A percentile compares a stretch with the other conserved stretches of the same genome.
Evolutionary conservation across 2,329 filamentous ascomycete species (phyloP).

Genomic region (Pseudohalonectria lignicola): DNA sequence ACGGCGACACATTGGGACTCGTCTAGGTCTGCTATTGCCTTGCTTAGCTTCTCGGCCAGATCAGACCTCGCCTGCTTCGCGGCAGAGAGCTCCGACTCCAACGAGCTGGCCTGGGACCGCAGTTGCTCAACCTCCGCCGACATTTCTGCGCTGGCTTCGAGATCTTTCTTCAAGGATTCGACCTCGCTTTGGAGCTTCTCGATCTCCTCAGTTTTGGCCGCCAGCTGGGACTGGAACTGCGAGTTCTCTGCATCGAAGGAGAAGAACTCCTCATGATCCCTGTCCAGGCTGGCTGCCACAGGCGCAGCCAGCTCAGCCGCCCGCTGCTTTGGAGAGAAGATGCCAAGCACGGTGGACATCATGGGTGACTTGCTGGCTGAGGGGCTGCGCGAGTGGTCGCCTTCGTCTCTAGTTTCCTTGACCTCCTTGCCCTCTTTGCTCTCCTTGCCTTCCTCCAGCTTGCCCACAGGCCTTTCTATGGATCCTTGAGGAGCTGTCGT

Average conservation of each 20-base stretch:
- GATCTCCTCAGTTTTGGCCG: conserved; percentile 60
- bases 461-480: no score
- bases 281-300: conserved; percentile 13
- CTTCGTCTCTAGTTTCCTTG: conserved; percentile 5
- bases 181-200: conserved; percentile 60
- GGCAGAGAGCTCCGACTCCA: conserved; percentile 39
- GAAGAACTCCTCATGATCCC: conserved; percentile 63
- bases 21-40: conserved; percentile 49
- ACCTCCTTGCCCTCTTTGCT: conserved; percentile 16
- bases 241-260: conserved; percentile 85
- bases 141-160: conserved; percentile 31
- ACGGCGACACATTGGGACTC: conserved; percentile 25
- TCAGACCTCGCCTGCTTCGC: conserved; percentile 59
- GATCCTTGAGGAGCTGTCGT: no score
- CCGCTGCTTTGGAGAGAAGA: conserved; percentile 38
- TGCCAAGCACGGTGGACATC: conserved; percentile 32
- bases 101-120: neutral
- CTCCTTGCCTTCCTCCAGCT: no score
- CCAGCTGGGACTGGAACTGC: conserved; percentile 64
- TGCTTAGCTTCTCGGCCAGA: conserved; percentile 58
- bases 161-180: conserved; percentile 54
- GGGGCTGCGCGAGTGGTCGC: conserved; percentile 9
- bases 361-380: conserved; percentile 30
- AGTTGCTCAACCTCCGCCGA: neutral
- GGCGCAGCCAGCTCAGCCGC: conserved; percentile 16